Conservation (phyloP, 2,329 filamentous ascomycete species). For the Aspergillus fructus region DNA sequence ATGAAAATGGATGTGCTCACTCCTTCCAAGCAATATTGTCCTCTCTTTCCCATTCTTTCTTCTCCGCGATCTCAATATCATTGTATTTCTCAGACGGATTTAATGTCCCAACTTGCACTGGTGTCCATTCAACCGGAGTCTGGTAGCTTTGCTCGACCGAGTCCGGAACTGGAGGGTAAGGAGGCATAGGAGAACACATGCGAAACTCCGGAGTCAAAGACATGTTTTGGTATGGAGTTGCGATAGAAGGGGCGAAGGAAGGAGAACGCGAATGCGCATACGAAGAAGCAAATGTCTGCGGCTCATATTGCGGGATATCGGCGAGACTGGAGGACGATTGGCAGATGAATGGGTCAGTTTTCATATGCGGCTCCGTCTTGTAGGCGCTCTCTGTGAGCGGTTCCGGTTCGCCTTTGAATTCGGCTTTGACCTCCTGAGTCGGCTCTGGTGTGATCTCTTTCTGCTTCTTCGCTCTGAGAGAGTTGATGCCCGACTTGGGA, state of each 20-base stretch:
- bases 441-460: conserved; percentile 12
- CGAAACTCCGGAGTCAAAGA: conserved; percentile 14
- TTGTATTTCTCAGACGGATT: conserved; percentile 7
- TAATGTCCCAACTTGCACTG: conserved; percentile 25
- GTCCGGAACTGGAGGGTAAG: background rate
- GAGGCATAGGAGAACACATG: conserved; percentile 9
- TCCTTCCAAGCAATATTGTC: background rate
- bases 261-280: conserved; percentile 4
- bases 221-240: conserved; percentile 12
- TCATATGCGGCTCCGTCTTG: conserved; percentile 16
- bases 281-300: conserved; percentile 1
- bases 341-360: conserved; percentile 20
- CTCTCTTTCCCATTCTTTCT: background rate
- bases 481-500: conserved; percentile 13
- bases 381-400: background rate
- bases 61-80: conserved; percentile 25
- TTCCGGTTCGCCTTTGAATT: conserved; percentile 9
- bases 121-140: conserved; percentile 20
- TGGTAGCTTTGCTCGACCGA: background rate
- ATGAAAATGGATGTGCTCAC: background rate
- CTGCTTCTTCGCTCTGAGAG: conserved; percentile 15
- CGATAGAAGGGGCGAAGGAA: conserved; percentile 8
- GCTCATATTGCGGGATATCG: conserved; percentile 12
- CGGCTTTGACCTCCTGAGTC: conserved; percentile 16
- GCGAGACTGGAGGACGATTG: conserved; percentile 11